Conservation (phyloP, 805 yeast genomes). For the Ogataea zsoltii region DNA sequence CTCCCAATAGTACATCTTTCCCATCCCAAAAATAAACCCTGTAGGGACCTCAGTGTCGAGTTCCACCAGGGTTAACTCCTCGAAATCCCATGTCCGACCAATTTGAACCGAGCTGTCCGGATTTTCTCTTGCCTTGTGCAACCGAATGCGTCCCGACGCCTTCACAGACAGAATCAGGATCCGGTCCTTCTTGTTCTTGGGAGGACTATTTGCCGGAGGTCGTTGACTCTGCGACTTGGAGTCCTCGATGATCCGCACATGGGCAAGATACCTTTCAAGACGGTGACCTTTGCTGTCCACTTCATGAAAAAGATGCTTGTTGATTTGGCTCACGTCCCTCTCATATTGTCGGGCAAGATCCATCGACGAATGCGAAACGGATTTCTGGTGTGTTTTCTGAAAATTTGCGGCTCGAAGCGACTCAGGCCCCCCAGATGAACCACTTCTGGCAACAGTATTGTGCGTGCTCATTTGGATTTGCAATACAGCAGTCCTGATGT, state of each 20-base stretch:
- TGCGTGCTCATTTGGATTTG: too few relatives aligned
- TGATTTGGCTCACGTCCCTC: constrained; percentile 49
- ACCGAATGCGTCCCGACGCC: constrained; percentile 62
- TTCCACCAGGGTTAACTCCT: constrained; percentile 60
- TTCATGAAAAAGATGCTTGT: constrained; percentile 50
- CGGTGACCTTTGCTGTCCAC: constrained; percentile 43
- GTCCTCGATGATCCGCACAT: constrained; percentile 73
- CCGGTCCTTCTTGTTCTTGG: constrained; percentile 58
- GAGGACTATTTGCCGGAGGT: constrained; percentile 59
- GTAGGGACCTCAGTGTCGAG: constrained; percentile 52
- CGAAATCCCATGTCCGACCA: constrained; percentile 90
- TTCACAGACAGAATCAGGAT: constrained; percentile 62
- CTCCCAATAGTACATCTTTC: constrained; percentile 85
- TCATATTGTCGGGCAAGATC: constrained; percentile 60
- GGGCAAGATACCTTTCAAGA: constrained; percentile 68
- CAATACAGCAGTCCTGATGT: too few relatives aligned
- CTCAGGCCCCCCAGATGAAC: not conserved
- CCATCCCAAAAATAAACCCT: constrained; percentile 61
- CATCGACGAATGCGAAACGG: constrained; percentile 25
- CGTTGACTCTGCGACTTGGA: constrained; percentile 64
- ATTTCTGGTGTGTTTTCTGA: constrained; percentile 15
- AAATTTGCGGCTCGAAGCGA: not conserved
- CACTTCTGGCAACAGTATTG: too few relatives aligned
- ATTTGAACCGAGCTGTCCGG: constrained; percentile 76
- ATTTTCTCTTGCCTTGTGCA: constrained; percentile 86